These are phyloP conservation scores for Dothideomycetidae sp. DNA, from an alignment of 2,329 filamentous ascomycete species.

Conservation along the genomic window DNA sequence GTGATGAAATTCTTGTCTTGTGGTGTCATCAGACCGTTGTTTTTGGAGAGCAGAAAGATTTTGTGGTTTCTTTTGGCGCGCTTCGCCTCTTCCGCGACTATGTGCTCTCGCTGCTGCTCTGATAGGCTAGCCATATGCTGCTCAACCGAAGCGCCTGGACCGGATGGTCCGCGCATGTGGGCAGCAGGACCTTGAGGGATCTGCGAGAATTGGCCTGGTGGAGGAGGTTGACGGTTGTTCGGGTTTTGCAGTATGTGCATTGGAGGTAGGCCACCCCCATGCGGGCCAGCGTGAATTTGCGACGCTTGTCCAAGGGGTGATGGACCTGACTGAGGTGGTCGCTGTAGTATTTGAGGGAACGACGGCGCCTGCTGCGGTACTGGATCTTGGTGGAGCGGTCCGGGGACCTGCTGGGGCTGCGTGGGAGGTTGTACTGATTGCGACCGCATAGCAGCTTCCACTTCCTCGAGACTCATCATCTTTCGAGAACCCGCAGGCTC, in stretches of 20 bases:
- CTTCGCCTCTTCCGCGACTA: constrained; percentile 81
- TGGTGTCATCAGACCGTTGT: constrained; percentile 96
- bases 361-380: constrained; percentile 33
- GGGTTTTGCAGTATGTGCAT: constrained; percentile 71
- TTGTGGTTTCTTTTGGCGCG: constrained; percentile 97
- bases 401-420: constrained; percentile 27
- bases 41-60: constrained; percentile 81
- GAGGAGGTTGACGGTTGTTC: constrained; percentile 29
- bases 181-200: constrained; percentile 7
- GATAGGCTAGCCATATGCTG: constrained; percentile 63
- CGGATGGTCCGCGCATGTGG: constrained; percentile 14
- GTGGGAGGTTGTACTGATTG: constrained; percentile 44
- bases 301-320: constrained; percentile 14
- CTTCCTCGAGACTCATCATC: constrained; percentile 92
- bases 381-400: constrained; percentile 15
- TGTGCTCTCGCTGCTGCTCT: constrained; percentile 70
- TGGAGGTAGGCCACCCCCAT: constrained; percentile 28
- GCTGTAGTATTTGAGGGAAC: constrained; percentile 27
- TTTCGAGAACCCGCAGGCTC: constrained; percentile 42
- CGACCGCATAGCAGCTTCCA: constrained; percentile 79
- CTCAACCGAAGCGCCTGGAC: constrained; percentile 30
- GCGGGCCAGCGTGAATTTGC: constrained; percentile 15
- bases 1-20: constrained; percentile 99
- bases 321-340: constrained; percentile 18
- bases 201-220: constrained; percentile 1